Base-by-base conservation (phyloP, 495 filamentous ascomycete genomes). In the Penicillium atrosanguineum region DNA sequence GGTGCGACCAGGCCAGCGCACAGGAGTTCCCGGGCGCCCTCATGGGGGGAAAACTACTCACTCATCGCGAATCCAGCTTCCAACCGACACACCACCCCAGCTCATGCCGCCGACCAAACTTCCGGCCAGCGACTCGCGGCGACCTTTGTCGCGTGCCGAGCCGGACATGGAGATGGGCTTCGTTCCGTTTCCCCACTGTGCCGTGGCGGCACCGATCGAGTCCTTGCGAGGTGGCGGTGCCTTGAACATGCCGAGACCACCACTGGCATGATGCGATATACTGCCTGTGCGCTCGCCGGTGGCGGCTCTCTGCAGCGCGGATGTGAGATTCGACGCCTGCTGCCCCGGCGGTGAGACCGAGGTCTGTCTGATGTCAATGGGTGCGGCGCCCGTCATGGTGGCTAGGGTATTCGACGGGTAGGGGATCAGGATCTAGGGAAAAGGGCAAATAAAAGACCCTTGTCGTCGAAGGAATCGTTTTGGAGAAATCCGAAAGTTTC, bases 51-150 rank as follows among this genome's bases (percentile, higher is more conserved):
- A 42, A 23, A 46, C 49, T 40, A 91, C 93, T 84, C 83, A 97
- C 94, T 98, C 94, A 76, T 98, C 94, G 63, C 89, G 83, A 70
- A 98, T 92, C 80, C 91, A 97, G 69, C 93, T 97, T 49, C 92
- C 91, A 53, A 97, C 88, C 39, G 94, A 97, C 20, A 95, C 80
- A 50, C 93, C 95, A 64, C 95, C 94, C 91, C 91, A 98, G 67
- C 95, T 97, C 90, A 97, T 95, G 47, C 91, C 92, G 54, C 83
- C 87, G 58, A 92, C 87, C 63, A 97, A 74, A 73, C 95, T 98
- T 46, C 90, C 86, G 45, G 87, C 90, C 55, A 91, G 69, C 61
- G 88, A 93, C 69, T 96, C 94, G 59, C 93, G 81, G 50, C 94
- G 86, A 46, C 74, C 80, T 61, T 84, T 80, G 56, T 91, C 86